phyloP scores from a whole-genome alignment of 2,329 filamentous ascomycete genomes.

The Alternaria conjuncta region DNA sequence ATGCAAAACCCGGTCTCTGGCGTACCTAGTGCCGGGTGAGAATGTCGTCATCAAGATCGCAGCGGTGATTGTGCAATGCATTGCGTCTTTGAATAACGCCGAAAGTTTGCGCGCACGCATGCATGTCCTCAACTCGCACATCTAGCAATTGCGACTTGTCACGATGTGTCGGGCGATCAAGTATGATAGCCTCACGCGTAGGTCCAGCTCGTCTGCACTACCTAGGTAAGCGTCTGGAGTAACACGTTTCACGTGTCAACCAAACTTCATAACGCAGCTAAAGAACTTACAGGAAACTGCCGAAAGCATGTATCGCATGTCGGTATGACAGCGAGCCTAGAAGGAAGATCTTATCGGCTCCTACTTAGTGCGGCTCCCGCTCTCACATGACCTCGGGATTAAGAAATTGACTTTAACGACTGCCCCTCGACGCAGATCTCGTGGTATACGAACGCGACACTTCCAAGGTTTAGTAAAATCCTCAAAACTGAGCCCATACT shows the following conservation, averaged over 20 bases:
- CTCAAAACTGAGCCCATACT: not conserved
- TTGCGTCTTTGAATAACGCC: not conserved
- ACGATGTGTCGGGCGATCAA: not conserved
- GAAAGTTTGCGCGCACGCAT: not conserved
- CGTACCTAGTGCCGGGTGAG: not conserved
- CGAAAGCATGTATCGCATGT: not conserved
- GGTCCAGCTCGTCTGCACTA: not conserved
- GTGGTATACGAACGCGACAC: not conserved
- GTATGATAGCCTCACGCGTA: not conserved
- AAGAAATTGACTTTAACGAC: not conserved
- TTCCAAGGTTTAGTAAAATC: not conserved
- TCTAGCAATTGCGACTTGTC: not conserved
- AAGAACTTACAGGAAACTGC: not conserved
- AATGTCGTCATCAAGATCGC: not conserved
- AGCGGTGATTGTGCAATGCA: not conserved
- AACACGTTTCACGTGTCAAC: not conserved
- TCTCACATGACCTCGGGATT: not conserved
- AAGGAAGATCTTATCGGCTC: not conserved
- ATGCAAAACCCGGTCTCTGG: not conserved
- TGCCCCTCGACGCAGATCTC: not conserved
- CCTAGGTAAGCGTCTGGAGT: not conserved
- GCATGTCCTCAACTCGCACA: not conserved
- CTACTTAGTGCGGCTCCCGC: not conserved
- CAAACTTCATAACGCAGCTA: not conserved
- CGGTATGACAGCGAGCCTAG: not conserved